Evolutionary conservation across 2,329 filamentous ascomycete species (phyloP).

Genomic region (Coniochaeta sp.): DNA sequence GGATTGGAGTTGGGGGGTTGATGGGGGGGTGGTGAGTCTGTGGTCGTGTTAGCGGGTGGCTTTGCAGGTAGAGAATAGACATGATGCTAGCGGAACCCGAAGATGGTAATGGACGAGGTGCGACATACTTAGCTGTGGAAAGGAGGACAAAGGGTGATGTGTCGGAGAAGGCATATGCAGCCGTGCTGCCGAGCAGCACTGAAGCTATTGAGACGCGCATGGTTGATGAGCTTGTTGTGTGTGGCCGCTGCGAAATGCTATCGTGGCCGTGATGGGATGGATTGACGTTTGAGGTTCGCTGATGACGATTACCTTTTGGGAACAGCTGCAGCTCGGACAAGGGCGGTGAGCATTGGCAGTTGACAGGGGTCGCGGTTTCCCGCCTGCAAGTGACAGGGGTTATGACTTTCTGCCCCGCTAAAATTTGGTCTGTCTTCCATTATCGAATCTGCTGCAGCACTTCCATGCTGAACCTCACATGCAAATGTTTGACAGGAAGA

Average conservation of each 20-base stretch:
- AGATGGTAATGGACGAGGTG: too few species aligned
- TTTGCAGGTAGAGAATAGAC: slow-evolving; percentile 14
- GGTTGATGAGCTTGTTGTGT: slow-evolving; percentile 12
- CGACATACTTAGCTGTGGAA: slow-evolving; percentile 71
- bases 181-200: slow-evolving; percentile 46
- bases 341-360: not conserved
- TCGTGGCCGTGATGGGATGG: slow-evolving; percentile 7
- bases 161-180: slow-evolving; percentile 67
- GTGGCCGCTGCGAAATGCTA: slow-evolving; percentile 7
- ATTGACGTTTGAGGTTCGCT: not conserved
- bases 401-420: not conserved
- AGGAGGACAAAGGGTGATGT: slow-evolving; percentile 86
- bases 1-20: slow-evolving; percentile 40
- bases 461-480: not conserved
- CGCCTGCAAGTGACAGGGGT: not conserved
- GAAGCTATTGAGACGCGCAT: slow-evolving; percentile 51
- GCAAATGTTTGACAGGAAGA: not conserved
- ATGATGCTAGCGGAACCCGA: slow-evolving; percentile 1
- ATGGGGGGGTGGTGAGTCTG: slow-evolving; percentile 24
- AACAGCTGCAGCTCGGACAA: not conserved
- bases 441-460: not conserved
- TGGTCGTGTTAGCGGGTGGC: not conserved
- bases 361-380: not conserved
- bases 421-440: not conserved
- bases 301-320: not conserved